phyloP scores from a whole-genome alignment of 257 asterid species.

The Linderniella brevidens region DNA sequence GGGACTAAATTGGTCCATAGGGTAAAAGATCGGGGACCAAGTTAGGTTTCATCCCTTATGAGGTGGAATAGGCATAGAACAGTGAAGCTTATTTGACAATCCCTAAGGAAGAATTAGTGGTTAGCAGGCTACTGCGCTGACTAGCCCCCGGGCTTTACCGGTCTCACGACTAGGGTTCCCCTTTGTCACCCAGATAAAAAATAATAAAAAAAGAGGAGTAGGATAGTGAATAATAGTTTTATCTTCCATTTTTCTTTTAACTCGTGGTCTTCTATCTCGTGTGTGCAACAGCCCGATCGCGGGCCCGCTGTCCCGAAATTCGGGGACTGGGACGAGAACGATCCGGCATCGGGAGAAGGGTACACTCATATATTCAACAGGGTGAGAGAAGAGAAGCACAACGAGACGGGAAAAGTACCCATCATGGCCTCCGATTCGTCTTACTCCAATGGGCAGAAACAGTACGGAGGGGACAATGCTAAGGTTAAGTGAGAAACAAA shows the following conservation, averaged over 20 bases:
- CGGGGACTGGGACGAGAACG: not conserved
- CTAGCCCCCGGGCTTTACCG: no score
- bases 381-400: not conserved
- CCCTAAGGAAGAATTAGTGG: no score
- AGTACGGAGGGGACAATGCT: not conserved
- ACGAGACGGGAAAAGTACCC: not conserved
- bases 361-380: not conserved
- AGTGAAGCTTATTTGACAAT: no score
- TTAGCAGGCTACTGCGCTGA: no score
- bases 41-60: no score
- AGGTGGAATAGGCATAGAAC: no score
- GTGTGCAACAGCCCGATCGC: not conserved
- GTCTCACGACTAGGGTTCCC: no score
- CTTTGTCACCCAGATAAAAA: no score
- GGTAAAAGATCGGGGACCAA: no score
- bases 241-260: not conserved
- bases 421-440: not conserved
- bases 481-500: not conserved
- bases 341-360: not conserved
- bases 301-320: not conserved
- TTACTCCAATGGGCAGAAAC: not conserved
- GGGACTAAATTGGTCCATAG: no score
- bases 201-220: no score
- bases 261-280: not conserved
- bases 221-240: not conserved